Conservation (phyloP, 129 eudicot genomes). For the Dittrichia graveolens region DNA sequence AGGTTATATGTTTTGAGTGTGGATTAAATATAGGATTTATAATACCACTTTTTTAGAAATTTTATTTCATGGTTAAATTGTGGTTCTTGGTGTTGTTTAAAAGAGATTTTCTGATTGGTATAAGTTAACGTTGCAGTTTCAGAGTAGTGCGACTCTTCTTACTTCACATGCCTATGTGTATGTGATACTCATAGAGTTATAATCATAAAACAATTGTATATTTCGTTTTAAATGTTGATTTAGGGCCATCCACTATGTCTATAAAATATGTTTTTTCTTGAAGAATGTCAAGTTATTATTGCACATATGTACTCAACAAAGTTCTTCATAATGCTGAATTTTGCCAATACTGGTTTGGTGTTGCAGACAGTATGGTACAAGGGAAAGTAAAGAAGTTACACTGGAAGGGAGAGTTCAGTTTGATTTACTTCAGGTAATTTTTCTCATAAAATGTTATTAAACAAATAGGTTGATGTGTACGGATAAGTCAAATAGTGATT, state of each 20-base stretch:
- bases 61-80: background rate
- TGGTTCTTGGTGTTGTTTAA: background rate
- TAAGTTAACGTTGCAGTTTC: too few relatives aligned
- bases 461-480: slow-evolving; percentile 8
- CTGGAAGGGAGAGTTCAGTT: slow-evolving; percentile 98
- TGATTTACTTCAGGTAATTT: slow-evolving; percentile 90
- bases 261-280: background rate
- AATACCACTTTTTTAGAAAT: background rate
- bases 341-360: slow-evolving; percentile 15
- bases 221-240: background rate
- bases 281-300: background rate
- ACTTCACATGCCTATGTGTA: background rate
- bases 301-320: slow-evolving; percentile 17
- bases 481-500: slow-evolving; percentile 17
- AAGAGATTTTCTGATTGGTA: too few relatives aligned
- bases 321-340: slow-evolving; percentile 7
- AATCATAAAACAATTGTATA: background rate
- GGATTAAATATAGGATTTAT: too few relatives aligned
- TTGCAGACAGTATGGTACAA: slow-evolving; percentile 84
- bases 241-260: background rate
- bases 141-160: background rate
- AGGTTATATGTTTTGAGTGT: too few relatives aligned
- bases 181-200: background rate
- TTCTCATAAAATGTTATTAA: slow-evolving; percentile 9
- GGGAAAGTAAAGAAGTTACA: slow-evolving; percentile 94